Conservation (phyloP, 768 basidiomycete genomes). For the Kwoniella mangroviensis region DNA sequence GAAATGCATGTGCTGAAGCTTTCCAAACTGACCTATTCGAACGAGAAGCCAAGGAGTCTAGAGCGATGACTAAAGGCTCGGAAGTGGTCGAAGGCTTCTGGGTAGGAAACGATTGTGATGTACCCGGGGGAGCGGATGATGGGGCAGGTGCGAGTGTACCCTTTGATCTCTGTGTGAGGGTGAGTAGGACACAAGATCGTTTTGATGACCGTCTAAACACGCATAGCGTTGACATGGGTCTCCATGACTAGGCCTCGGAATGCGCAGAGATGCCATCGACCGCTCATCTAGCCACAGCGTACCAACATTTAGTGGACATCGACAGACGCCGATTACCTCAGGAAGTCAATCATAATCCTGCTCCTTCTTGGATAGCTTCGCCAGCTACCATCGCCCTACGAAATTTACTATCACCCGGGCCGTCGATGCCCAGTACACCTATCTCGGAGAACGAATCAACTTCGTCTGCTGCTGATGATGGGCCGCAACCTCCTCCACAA, state of each 20-base stretch:
- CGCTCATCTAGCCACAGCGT: conserved; percentile 17
- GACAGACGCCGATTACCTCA: conserved; percentile 26
- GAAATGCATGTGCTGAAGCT: conserved; percentile 28
- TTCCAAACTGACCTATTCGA: conserved; percentile 52
- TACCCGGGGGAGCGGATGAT: conserved; percentile 38
- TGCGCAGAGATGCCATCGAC: conserved; percentile 41
- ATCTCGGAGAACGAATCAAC: conserved; percentile 23
- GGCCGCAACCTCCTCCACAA: conserved; percentile 22
- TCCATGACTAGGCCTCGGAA: conserved; percentile 35
- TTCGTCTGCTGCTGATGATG: conserved; percentile 10
- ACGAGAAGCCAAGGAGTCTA: conserved; percentile 45
- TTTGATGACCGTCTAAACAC: neutral
- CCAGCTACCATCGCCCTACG: conserved; percentile 49
- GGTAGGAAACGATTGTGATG: conserved; percentile 53
- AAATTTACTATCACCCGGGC: conserved; percentile 39
- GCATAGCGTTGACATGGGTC: neutral
- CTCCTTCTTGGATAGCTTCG: conserved; percentile 34
- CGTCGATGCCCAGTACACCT: conserved; percentile 17
- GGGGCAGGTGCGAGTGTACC: conserved; percentile 27
- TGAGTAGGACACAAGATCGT: conserved; percentile 14
- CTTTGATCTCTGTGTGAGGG: conserved; percentile 45
- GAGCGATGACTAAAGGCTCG: conserved; percentile 45
- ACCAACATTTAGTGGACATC: conserved; percentile 36
- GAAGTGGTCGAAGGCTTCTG: conserved; percentile 56
- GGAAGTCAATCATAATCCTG: neutral